Evolutionary conservation across 495 filamentous ascomycete species (phyloP).

Genomic region (Talaromyces liani): DNA sequence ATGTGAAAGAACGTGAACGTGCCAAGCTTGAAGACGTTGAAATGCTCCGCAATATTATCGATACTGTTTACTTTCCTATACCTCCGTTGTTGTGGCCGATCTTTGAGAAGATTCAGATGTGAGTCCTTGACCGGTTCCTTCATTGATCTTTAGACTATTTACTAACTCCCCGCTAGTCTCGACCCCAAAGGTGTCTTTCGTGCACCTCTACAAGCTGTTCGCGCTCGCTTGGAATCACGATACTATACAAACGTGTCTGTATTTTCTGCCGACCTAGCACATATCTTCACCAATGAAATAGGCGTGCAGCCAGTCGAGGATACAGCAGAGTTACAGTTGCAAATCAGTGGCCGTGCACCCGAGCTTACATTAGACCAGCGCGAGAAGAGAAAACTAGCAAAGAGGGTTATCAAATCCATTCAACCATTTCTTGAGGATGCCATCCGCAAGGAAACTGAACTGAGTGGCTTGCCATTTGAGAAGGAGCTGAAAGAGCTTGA

Average conservation of each 20-base stretch:
- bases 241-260: constrained; percentile 67
- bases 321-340: constrained; percentile 43
- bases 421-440: constrained; percentile 72
- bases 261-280: constrained; percentile 66
- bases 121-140: constrained; percentile 28
- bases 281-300: constrained; percentile 61
- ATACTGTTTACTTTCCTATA: constrained; percentile 86
- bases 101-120: constrained; percentile 69
- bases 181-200: constrained; percentile 67
- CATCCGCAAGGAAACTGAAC: constrained; percentile 68
- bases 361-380: constrained; percentile 57
- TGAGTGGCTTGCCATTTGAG: constrained; percentile 61
- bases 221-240: constrained; percentile 58
- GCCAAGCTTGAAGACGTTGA: constrained; percentile 69
- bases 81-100: constrained; percentile 70
- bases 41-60: constrained; percentile 66
- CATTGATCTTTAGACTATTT: neutral
- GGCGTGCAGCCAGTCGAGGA: constrained; percentile 47
- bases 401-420: constrained; percentile 74
- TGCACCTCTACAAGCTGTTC: constrained; percentile 53
- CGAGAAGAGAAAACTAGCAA: constrained; percentile 63
- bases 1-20: constrained; percentile 63
- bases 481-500: constrained; percentile 66
- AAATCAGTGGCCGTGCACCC: constrained; percentile 44
- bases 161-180: constrained; percentile 49